Base-by-base conservation (phyloP, 192 early-diverging fungal genomes). In the Linnemannia elongata region DNA sequence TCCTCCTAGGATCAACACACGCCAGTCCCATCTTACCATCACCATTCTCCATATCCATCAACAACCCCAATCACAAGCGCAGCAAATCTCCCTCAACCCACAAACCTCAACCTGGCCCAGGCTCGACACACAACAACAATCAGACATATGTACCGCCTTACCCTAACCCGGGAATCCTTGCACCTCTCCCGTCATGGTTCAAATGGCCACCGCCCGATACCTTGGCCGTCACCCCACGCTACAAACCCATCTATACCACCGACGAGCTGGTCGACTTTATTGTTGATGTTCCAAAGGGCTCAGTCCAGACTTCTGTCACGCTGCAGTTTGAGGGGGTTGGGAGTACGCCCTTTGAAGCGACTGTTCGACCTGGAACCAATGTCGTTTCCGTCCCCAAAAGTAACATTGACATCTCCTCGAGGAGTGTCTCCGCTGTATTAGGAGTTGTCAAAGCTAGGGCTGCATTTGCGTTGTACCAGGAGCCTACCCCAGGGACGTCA, bases 211-310 rank as follows among this genome's bases (percentile, higher is more conserved):
- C 69, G 13, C 6, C 20, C 38, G 69, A 71, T 71, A 15, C 69
- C 22, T 71, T 71, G 69, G 69, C 69, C 18, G 69, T 71, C 18
- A 71, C 69, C 35, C 69, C 69, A 1, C 69, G 69, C 69, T 71
- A 24, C 38, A 71, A 71, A 42, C 69, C 69, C 6, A 71, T 71
- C 2, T 71, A 71, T 20, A 41, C 18, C 30, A 71, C 69, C 5
- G 69, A 71, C 36, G 69, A 71, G 1, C 30, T 71, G 4, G 39
- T 71, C 69, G 69, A 71, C 10, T 71, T 71, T 71, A 41, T 71
- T 71, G 69, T 71, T 6, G 69, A 71, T 71, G 69, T 71, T 12
- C 69, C 69, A 42, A 71, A 71, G 38, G 20, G 41, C 7, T 71
- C 69, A 2, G 13, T 24, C 2, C 35, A 71, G 69, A 71, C 69